Evolutionary conservation across 2,329 filamentous ascomycete species (phyloP).

Genomic region (Cladosporium sp.): DNA sequence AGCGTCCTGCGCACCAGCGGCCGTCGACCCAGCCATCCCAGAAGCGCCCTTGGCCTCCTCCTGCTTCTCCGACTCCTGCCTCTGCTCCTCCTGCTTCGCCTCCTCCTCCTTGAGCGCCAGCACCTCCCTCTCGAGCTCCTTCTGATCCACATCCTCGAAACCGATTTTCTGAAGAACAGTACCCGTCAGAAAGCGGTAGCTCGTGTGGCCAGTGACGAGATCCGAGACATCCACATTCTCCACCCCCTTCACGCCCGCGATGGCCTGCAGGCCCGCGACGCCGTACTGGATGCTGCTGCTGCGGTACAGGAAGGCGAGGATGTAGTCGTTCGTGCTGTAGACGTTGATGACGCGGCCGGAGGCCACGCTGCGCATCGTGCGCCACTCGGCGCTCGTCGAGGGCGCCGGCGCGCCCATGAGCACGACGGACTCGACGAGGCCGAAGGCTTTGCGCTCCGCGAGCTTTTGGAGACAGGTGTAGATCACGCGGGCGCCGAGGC

Average conservation of each 20-base stretch:
- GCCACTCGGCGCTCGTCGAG: conserved; percentile 66
- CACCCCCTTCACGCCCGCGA: conserved; percentile 61
- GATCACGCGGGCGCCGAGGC: conserved; percentile 52
- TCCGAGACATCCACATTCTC: conserved; percentile 50
- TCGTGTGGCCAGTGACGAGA: conserved; percentile 45
- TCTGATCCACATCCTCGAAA: conserved; percentile 46
- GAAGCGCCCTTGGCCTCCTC: conserved; percentile 16
- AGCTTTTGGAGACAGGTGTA: conserved; percentile 73
- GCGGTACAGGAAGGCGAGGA: conserved; percentile 81
- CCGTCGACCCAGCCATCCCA: conserved; percentile 15
- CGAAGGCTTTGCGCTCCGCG: conserved; percentile 72
- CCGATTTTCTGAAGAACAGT: conserved; percentile 47
- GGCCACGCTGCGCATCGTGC: conserved; percentile 68
- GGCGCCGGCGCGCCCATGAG: conserved; percentile 77
- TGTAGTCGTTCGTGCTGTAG: conserved; percentile 79
- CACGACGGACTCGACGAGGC: conserved; percentile 75
- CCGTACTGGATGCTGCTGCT: conserved; percentile 76
- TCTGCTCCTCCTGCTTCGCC: conserved; percentile 33
- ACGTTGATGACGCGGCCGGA: conserved; percentile 80
- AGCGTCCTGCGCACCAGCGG: conserved; percentile 20
- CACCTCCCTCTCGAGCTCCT: conserved; percentile 42
- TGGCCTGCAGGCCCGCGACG: conserved; percentile 73
- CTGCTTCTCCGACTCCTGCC: conserved; percentile 23
- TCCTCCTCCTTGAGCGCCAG: conserved; percentile 34
- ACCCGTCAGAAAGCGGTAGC: conserved; percentile 47